Conservation (phyloP, 1,139 yeast species). For the Protomyces lactucae-debilis region DNA sequence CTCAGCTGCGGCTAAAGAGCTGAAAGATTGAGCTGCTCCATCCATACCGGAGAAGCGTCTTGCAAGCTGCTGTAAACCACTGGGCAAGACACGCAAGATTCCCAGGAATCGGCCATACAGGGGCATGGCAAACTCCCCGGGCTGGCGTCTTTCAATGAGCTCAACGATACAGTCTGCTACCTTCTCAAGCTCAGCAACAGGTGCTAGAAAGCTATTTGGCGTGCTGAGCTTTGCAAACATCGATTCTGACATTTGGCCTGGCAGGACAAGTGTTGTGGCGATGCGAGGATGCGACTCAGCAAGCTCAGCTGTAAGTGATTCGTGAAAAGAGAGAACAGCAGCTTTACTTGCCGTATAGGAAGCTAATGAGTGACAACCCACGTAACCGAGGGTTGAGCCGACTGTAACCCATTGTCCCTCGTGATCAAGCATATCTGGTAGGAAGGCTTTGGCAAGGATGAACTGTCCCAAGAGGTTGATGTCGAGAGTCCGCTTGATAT, state of each 20-base stretch:
- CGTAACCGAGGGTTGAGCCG: constrained; percentile 74
- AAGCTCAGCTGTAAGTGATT: constrained; percentile 67
- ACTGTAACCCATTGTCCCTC: constrained; percentile 77
- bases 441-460: constrained; percentile 60
- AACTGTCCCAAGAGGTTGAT: constrained; percentile 68
- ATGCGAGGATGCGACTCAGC: constrained; percentile 58
- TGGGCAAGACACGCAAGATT: constrained; percentile 62
- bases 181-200: constrained; percentile 62
- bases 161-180: constrained; percentile 59
- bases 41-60: constrained; percentile 63
- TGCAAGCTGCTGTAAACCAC: constrained; percentile 58
- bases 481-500: constrained; percentile 45
- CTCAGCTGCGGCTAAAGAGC: background rate
- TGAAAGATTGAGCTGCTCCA: constrained; percentile 34
- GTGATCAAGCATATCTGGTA: constrained; percentile 63
- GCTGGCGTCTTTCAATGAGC: constrained; percentile 55
- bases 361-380: constrained; percentile 33
- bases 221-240: constrained; percentile 69
- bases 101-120: constrained; percentile 72
- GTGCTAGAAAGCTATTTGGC: constrained; percentile 72
- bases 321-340: constrained; percentile 78
- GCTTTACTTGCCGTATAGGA: constrained; percentile 90
- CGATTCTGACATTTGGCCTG: constrained; percentile 74
- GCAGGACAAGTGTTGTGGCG: constrained; percentile 70
- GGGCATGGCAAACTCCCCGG: constrained; percentile 70